A percentile compares a stretch with the other conserved stretches of the same genome.
phyloP scores from a whole-genome alignment of 352 stramenopile species.

The Phytophthora syringae region DNA sequence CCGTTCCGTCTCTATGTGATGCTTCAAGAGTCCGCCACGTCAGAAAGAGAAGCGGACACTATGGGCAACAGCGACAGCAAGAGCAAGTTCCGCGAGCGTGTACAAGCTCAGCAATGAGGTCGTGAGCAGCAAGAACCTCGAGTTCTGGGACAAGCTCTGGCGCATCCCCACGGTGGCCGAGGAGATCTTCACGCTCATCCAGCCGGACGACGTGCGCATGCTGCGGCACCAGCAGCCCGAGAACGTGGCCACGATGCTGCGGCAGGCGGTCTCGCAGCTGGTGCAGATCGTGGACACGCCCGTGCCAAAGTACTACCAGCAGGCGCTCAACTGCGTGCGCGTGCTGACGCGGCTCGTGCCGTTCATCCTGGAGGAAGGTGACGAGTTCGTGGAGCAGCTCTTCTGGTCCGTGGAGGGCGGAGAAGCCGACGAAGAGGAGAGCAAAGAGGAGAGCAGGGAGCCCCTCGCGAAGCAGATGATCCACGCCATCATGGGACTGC shows the following conservation, averaged over 20 bases:
- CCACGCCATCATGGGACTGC: constrained; percentile 85
- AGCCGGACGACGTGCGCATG: constrained; percentile 90
- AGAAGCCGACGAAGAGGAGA: constrained; percentile 47
- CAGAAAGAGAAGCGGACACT: not conserved
- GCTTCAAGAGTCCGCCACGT: constrained; percentile 17
- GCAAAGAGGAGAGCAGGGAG: constrained; percentile 38
- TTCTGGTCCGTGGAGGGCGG: constrained; percentile 71
- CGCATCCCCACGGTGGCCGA: constrained; percentile 88
- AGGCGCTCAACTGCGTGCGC: constrained; percentile 87
- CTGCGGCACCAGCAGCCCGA: constrained; percentile 81
- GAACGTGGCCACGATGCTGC: constrained; percentile 87
- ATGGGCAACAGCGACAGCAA: constrained; percentile 93
- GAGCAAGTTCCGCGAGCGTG: constrained; percentile 91
- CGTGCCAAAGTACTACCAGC: constrained; percentile 89
- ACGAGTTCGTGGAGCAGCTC: constrained; percentile 86
- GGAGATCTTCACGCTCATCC: constrained; percentile 91
- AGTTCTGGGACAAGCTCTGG: constrained; percentile 93
- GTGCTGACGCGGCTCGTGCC: constrained; percentile 84
- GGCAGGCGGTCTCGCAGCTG: constrained; percentile 80
- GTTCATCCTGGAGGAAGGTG: constrained; percentile 85
- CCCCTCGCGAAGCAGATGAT: constrained; percentile 80
- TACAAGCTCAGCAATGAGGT: constrained; percentile 93
- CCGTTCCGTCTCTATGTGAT: constrained; percentile 1
- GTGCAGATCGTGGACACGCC: constrained; percentile 89
- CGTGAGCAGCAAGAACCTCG: constrained; percentile 84